A percentile compares a stretch with the other conserved stretches of the same genome.
Conservation (phyloP, 768 basidiomycete genomes). For the Naganishia vaughanmartiniae region DNA sequence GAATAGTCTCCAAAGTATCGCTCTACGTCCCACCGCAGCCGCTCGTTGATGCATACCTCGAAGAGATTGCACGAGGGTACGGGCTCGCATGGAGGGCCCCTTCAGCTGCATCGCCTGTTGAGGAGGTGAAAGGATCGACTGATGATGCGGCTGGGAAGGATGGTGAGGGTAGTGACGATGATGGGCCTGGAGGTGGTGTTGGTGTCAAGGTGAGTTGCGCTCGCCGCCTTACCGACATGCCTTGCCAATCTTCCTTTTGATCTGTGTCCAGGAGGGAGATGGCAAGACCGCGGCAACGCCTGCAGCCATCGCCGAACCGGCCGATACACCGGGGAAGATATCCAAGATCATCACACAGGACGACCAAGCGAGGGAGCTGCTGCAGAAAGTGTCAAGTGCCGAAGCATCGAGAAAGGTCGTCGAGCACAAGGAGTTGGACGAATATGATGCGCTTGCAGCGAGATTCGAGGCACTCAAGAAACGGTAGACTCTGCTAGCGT, state of each 20-base stretch:
- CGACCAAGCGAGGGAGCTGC: slow-evolving; percentile 21
- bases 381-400: slow-evolving; percentile 53
- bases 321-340: slow-evolving; percentile 4
- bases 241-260: slow-evolving; percentile 37
- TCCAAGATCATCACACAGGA: slow-evolving; percentile 18
- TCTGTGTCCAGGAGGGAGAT: slow-evolving; percentile 37
- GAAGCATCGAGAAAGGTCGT: slow-evolving; percentile 58
- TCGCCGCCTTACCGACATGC: slow-evolving; percentile 16
- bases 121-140: slow-evolving; percentile 10
- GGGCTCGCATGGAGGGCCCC: slow-evolving; percentile 63
- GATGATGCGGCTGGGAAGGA: slow-evolving; percentile 29
- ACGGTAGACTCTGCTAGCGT: background rate
- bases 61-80: slow-evolving; percentile 86
- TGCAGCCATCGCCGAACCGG: slow-evolving; percentile 6
- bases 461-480: slow-evolving; percentile 34
- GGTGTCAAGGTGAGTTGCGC: slow-evolving; percentile 4
- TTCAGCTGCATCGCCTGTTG: slow-evolving; percentile 41
- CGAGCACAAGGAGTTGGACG: slow-evolving; percentile 31
- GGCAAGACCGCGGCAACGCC: slow-evolving; percentile 44
- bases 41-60: slow-evolving; percentile 81
- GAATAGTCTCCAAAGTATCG: slow-evolving; percentile 72
- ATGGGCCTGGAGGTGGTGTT: slow-evolving; percentile 29
- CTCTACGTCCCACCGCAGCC: slow-evolving; percentile 67
- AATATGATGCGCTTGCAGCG: slow-evolving; percentile 27
- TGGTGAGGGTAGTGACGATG: slow-evolving; percentile 45